phyloP scores from a whole-genome alignment of 2,329 filamentous ascomycete species.

The Ophiognomonia clavigignenti-juglandacearum region DNA sequence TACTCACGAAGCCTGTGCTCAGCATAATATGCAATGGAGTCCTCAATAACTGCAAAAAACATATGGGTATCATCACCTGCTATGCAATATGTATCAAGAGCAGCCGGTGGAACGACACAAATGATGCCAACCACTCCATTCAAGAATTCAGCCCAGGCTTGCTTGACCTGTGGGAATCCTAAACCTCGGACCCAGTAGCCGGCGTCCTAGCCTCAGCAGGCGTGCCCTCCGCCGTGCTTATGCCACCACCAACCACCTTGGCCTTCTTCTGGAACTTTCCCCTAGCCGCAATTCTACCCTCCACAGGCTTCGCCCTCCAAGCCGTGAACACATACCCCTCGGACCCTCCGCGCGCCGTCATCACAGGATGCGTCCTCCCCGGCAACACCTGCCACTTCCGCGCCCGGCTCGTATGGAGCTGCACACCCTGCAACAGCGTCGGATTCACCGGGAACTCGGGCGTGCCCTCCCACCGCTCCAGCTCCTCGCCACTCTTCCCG shows the following conservation, averaged over 20 bases:
- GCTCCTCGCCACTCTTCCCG: constrained; percentile 41
- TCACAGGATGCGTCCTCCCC: constrained; percentile 85
- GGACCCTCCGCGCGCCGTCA: constrained; percentile 82
- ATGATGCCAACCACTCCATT: not conserved
- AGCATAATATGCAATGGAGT: not conserved
- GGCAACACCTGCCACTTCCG: constrained; percentile 88
- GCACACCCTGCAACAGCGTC: constrained; percentile 71
- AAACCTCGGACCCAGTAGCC: not conserved
- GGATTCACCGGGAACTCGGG: constrained; percentile 86
- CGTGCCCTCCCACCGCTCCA: constrained; percentile 54
- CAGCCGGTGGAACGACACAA: not conserved
- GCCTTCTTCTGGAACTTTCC: constrained; percentile 68
- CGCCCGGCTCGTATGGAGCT: constrained; percentile 74
- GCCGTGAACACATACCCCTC: constrained; percentile 90
- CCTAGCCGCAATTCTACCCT: constrained; percentile 75
- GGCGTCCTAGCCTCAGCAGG: constrained; percentile 10
- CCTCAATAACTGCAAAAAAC: not conserved
- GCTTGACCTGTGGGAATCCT: not conserved
- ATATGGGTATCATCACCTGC: constrained; percentile 12
- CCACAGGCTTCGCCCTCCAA: constrained; percentile 72
- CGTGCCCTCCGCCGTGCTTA: constrained; percentile 12
- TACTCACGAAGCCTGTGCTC: not conserved
- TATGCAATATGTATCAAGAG: constrained; percentile 1
- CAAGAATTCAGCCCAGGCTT: too few relatives aligned
- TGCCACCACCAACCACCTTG: constrained; percentile 13